These are phyloP conservation scores for Jaenimonas drosophilae DNA, from an alignment of 208 protist genomes.

Conservation along the genomic window DNA sequence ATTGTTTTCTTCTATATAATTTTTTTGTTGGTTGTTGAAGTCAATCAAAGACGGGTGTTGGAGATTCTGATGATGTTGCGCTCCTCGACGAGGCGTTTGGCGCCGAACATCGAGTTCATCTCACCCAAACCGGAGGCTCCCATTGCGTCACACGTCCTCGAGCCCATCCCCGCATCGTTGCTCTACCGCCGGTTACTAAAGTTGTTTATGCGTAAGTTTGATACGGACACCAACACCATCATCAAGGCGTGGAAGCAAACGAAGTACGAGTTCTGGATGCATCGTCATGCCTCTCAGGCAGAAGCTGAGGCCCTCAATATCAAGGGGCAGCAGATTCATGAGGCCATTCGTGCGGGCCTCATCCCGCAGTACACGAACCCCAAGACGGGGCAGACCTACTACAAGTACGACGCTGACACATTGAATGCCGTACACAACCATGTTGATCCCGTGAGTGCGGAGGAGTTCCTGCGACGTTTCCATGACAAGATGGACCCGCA, in stretches of 20 bases:
- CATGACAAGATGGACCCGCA: slow-evolving; percentile 61
- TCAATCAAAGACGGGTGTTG: not conserved
- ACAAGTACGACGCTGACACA: slow-evolving; percentile 74
- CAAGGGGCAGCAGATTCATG: slow-evolving; percentile 63
- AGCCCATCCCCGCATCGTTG: slow-evolving; percentile 38
- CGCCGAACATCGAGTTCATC: slow-evolving; percentile 57
- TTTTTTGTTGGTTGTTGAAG: slow-evolving; percentile 6
- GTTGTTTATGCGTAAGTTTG: slow-evolving; percentile 78
- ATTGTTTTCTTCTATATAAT: no score
- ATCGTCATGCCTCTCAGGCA: slow-evolving; percentile 29
- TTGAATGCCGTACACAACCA: slow-evolving; percentile 74
- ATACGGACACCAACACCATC: slow-evolving; percentile 79
- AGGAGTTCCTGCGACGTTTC: slow-evolving; percentile 78
- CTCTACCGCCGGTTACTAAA: slow-evolving; percentile 78
- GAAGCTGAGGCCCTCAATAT: slow-evolving; percentile 62
- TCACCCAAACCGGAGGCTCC: slow-evolving; percentile 48
- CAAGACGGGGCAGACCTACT: slow-evolving; percentile 66
- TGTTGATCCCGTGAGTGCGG: slow-evolving; percentile 57
- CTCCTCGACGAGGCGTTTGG: slow-evolving; percentile 5
- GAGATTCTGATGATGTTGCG: slow-evolving; percentile 8
- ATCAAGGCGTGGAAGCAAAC: slow-evolving; percentile 81
- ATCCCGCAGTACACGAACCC: slow-evolving; percentile 61
- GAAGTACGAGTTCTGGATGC: slow-evolving; percentile 79
- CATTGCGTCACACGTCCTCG: slow-evolving; percentile 37
- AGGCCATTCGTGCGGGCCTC: slow-evolving; percentile 63